These are phyloP conservation scores for Candida mattraensis DNA, from an alignment of 805 yeast genomes.

Conservation along the genomic window DNA sequence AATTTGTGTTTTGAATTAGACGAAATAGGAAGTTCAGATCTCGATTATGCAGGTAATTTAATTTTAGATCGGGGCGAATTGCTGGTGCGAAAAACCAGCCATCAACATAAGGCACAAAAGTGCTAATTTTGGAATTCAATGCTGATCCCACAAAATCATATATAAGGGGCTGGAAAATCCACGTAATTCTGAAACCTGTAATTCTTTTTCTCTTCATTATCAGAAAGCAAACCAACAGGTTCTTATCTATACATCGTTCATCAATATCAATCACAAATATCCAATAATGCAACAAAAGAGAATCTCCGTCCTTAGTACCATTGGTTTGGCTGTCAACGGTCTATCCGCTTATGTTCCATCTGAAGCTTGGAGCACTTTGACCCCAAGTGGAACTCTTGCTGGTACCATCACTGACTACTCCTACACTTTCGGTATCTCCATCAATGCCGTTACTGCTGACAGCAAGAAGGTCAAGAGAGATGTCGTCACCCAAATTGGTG, in stretches of 20 bases:
- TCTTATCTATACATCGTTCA: too few species aligned
- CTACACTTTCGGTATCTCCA: slow-evolving; percentile 68
- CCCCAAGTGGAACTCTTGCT: slow-evolving; percentile 53
- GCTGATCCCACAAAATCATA: slow-evolving; percentile 6
- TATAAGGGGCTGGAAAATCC: slow-evolving; percentile 7
- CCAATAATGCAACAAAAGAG: slow-evolving; percentile 27
- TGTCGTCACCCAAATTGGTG: slow-evolving; percentile 49
- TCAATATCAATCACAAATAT: slow-evolving; percentile 5
- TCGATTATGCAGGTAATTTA: slow-evolving; percentile 18
- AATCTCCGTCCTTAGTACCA: slow-evolving; percentile 34
- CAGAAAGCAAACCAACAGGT: slow-evolving; percentile 4
- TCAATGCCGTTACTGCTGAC: slow-evolving; percentile 45
- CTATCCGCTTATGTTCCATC: slow-evolving; percentile 63
- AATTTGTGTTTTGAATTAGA: slow-evolving; percentile 10
- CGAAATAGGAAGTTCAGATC: slow-evolving; percentile 4
- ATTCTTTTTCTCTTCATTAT: slow-evolving; percentile 8
- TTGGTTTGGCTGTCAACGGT: slow-evolving; percentile 45
- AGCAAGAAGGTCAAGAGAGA: slow-evolving; percentile 25
- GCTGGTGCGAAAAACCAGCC: slow-evolving; percentile 20
- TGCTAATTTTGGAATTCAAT: slow-evolving; percentile 6
- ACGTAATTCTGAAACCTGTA: not conserved
- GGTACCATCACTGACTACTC: slow-evolving; percentile 62
- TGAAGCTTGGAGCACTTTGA: slow-evolving; percentile 69
- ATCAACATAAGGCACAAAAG: slow-evolving; percentile 5
- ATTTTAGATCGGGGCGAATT: slow-evolving; percentile 1